Evolutionary conservation across 306 rosid genomes (phyloP).

Genomic region (Medicago arabica): DNA sequence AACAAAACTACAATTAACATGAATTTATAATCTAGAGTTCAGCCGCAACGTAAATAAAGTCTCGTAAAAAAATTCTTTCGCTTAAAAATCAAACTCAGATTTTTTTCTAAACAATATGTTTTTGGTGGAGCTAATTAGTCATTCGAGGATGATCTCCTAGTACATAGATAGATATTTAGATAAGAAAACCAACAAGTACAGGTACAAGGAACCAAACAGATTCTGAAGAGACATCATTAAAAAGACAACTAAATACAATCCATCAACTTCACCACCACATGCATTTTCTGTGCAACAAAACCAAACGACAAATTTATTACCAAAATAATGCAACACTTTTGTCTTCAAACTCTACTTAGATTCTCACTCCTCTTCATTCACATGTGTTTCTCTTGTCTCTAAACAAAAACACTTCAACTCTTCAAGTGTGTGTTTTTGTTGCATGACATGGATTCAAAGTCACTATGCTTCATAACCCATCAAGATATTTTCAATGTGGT

Average conservation of each 20-base stretch:
- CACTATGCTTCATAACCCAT: slow-evolving; percentile 69
- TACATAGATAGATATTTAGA: no score
- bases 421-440: not conserved
- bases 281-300: slow-evolving; percentile 37
- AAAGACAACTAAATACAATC: not conserved
- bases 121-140: no score
- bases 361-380: slow-evolving; percentile 34
- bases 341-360: slow-evolving; percentile 35
- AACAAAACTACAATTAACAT: no score
- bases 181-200: no score
- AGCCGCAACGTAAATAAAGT: no score
- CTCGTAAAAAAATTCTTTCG: no score
- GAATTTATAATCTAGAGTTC: no score
- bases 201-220: no score
- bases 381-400: slow-evolving; percentile 26
- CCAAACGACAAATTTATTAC: slow-evolving; percentile 27
- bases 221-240: no score
- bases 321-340: slow-evolving; percentile 3
- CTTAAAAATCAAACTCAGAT: no score
- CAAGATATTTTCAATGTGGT: slow-evolving; percentile 78
- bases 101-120: no score
- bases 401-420: slow-evolving; percentile 13
- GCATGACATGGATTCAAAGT: slow-evolving; percentile 63
- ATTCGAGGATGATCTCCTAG: no score
- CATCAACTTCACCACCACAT: slow-evolving; percentile 32